phyloP scores from a whole-genome alignment of 306 rosid genomes.

The Pyrus pyrifolia region DNA sequence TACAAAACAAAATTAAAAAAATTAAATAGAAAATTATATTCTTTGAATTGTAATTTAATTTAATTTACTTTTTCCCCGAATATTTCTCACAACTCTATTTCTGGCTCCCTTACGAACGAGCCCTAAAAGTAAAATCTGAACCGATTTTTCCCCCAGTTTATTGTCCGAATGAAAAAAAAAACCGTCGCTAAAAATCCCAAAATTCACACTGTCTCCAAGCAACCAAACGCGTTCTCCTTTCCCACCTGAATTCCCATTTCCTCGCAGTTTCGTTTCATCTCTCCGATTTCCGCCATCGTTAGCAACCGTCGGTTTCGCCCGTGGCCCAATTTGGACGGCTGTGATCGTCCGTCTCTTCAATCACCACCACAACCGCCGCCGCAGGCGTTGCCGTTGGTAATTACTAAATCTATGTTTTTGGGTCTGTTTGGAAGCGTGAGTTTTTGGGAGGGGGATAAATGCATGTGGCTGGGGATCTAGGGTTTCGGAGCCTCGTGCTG shows the following conservation, averaged over 20 bases:
- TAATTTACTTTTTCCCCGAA: neutral
- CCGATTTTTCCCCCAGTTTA: slow-evolving; percentile 1
- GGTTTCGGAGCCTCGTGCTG: slow-evolving; percentile 70
- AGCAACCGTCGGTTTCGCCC: neutral
- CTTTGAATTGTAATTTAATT: neutral
- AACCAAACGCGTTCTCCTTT: slow-evolving; percentile 3
- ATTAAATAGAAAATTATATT: neutral
- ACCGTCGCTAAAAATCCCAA: slow-evolving; percentile 7
- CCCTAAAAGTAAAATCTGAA: slow-evolving; percentile 18
- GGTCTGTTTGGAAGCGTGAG: slow-evolving; percentile 45
- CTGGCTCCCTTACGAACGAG: neutral
- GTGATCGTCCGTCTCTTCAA: slow-evolving; percentile 7
- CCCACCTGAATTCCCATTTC: neutral
- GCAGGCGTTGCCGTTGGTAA: neutral
- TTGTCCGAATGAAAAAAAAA: slow-evolving; percentile 27
- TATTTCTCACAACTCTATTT: slow-evolving; percentile 9
- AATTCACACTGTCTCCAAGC: slow-evolving; percentile 11
- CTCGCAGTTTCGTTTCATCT: neutral
- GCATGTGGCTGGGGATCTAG: slow-evolving; percentile 73
- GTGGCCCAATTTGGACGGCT: neutral
- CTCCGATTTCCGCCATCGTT: neutral
- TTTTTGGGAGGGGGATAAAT: slow-evolving; percentile 51
- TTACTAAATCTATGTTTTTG: slow-evolving; percentile 44
- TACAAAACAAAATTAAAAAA: neutral
- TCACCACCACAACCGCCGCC: slow-evolving; percentile 6